Percentiles rank a stretch among this genome's conserved stretches.
These are phyloP conservation scores for Elsinoe batatas DNA, from an alignment of 2,329 filamentous ascomycete species.

Conservation along the genomic window DNA sequence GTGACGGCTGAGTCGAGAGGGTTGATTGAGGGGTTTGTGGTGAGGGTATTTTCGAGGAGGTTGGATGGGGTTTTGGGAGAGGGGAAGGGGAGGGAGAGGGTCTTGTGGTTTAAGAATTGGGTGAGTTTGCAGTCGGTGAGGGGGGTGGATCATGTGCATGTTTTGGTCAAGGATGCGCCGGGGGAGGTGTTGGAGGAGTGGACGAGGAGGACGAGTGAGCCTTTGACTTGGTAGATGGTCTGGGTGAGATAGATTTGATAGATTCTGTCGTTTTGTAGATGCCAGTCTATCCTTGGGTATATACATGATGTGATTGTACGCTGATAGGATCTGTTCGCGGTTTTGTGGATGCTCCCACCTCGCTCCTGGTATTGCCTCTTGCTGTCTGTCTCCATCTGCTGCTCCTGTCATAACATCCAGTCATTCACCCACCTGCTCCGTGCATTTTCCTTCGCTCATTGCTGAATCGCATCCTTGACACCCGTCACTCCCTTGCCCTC, in stretches of 20 bases:
- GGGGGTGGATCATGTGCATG: conserved; percentile 48
- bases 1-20: conserved; percentile 41
- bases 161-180: conserved; percentile 42
- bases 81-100: conserved; percentile 32
- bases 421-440: no score
- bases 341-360: background rate
- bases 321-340: background rate
- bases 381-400: background rate
- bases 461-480: conserved; percentile 5
- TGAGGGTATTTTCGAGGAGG: conserved; percentile 39
- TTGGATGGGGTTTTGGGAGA: conserved; percentile 23
- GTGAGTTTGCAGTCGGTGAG: conserved; percentile 51
- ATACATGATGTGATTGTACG: conserved; percentile 8
- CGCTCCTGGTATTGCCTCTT: background rate
- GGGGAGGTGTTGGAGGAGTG: conserved; percentile 23
- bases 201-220: conserved; percentile 15
- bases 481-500: background rate
- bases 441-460: background rate
- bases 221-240: background rate
- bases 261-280: conserved; percentile 1
- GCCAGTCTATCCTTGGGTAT: conserved; percentile 10
- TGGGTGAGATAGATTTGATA: background rate
- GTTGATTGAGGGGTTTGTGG: conserved; percentile 42
- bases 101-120: conserved; percentile 59
- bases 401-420: no score